These are phyloP conservation scores for Moesziomyces globuligerus DNA, from an alignment of 1,284 basidiomycete genomes.

Conservation along the genomic window DNA sequence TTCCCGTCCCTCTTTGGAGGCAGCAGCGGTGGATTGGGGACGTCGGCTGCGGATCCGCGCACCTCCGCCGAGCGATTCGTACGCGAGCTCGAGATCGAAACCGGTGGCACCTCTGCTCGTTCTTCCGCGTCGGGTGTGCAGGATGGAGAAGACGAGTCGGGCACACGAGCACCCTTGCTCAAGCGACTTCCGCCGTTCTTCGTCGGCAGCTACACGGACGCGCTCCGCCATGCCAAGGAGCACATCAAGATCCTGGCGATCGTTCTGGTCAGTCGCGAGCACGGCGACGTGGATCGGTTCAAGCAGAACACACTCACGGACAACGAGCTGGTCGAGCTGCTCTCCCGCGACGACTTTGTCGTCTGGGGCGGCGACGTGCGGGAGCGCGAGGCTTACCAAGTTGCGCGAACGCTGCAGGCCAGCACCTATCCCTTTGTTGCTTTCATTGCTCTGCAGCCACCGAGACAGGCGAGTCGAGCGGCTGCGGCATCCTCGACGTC, in stretches of 20 bases:
- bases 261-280: constrained; percentile 86
- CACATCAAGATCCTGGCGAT: constrained; percentile 81
- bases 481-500: constrained; percentile 13
- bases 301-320: constrained; percentile 85
- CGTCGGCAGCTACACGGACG: constrained; percentile 83
- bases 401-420: constrained; percentile 82
- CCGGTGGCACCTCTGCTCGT: constrained; percentile 20
- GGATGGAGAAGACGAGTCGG: constrained; percentile 1
- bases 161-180: constrained; percentile 10
- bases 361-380: constrained; percentile 87
- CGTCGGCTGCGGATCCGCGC: constrained; percentile 24
- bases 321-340: constrained; percentile 74
- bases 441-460: constrained; percentile 85
- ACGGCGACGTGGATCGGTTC: constrained; percentile 87
- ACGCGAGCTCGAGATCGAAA: constrained; percentile 43
- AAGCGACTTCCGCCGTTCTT: constrained; percentile 72
- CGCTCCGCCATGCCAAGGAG: constrained; percentile 76
- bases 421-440: constrained; percentile 92
- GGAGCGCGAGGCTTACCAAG: constrained; percentile 83
- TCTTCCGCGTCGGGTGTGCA: background rate
- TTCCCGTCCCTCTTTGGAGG: constrained; percentile 35
- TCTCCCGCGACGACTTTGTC: constrained; percentile 78
- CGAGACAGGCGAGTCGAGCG: constrained; percentile 36
- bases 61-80: constrained; percentile 38
- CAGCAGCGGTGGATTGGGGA: background rate